Base-by-base conservation (phyloP, 495 filamentous ascomycete species). In the Geoglossum glabrum region DNA sequence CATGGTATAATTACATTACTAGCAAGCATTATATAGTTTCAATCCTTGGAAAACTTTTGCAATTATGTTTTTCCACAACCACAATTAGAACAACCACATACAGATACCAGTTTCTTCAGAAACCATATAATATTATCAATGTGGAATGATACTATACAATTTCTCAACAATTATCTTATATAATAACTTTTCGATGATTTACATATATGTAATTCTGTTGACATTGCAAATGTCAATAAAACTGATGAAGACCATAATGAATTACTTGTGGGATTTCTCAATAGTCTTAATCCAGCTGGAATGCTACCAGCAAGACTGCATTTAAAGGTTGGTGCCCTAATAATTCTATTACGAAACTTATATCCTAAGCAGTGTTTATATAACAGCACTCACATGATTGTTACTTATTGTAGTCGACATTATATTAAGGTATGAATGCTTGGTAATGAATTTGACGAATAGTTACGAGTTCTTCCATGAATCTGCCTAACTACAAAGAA, bases 261-360 rank as follows among this genome's bases (percentile, higher is more conserved):
- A 40, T 40, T 40, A 40, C 36, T 17, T 3, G 17, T 40, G 17
- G 36, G 17, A 15, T 40, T 40, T 17, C 36, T 40, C 2, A 40
- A 40, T 17, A 40, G 36, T 40, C 36, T 40, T 17, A 40, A 40
- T 40, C 36, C 36, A 40, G 36, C 36, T 40, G 13, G 13, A 40
- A 11, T 40, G 17, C 13, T 15, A 11, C 36, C 13, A 11, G 36
- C 36, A 40, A 40, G 36, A 40, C 13, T 40, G 5, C 13, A 40
- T 40, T 17, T 40, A 15, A 59, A 59, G 45, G 47, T 51, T n/a
- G 26, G 57, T 31, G 57, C 46, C n/a, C 57, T 21, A 30, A 52
- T 59, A 0, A 59, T 59, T 45, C 45, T 59, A 17, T 25, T 59
- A 21, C 45, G 25, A 13, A 52, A 59, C 21, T 28, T 59, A n/a